Percentiles rank a stretch among this genome's conserved stretches.
These are phyloP conservation scores for Parastagonospora avenae DNA, from an alignment of 2,329 filamentous ascomycete species.

Conservation along the genomic window DNA sequence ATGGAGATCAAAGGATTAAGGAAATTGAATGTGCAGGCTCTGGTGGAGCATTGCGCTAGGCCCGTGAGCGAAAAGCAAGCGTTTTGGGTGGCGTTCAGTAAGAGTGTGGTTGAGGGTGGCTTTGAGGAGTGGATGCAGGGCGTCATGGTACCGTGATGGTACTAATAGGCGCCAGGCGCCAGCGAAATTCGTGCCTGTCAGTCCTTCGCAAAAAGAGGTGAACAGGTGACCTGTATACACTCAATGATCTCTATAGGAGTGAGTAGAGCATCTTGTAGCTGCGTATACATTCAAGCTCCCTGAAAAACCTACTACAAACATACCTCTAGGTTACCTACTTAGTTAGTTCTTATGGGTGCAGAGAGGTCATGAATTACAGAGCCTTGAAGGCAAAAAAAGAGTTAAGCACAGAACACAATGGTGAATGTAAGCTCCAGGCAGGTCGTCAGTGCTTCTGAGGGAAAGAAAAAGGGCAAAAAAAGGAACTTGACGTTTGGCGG, in stretches of 20 bases:
- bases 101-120: slow-evolving; percentile 60
- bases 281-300: too few relatives aligned
- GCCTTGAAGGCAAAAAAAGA: neutral
- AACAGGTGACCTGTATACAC: too few relatives aligned
- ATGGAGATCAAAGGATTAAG: slow-evolving; percentile 56
- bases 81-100: slow-evolving; percentile 65
- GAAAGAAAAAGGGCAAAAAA: slow-evolving; percentile 16
- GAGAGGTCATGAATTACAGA: too few relatives aligned
- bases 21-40: slow-evolving; percentile 58
- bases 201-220: too few relatives aligned
- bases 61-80: slow-evolving; percentile 61
- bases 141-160: slow-evolving; percentile 37
- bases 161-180: too few relatives aligned
- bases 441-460: neutral
- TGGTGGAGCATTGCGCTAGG: slow-evolving; percentile 60
- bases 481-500: slow-evolving; percentile 31
- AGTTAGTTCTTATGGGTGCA: too few relatives aligned
- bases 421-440: neutral
- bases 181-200: too few relatives aligned
- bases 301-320: too few relatives aligned
- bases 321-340: too few relatives aligned
- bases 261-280: too few relatives aligned
- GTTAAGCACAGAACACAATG: neutral
- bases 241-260: too few relatives aligned
- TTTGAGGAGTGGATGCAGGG: slow-evolving; percentile 59